Percentiles rank a stretch among this genome's conserved stretches.
Evolutionary conservation across 2,329 filamentous ascomycete species (phyloP).

Genomic region (Fusarium robinianum): DNA sequence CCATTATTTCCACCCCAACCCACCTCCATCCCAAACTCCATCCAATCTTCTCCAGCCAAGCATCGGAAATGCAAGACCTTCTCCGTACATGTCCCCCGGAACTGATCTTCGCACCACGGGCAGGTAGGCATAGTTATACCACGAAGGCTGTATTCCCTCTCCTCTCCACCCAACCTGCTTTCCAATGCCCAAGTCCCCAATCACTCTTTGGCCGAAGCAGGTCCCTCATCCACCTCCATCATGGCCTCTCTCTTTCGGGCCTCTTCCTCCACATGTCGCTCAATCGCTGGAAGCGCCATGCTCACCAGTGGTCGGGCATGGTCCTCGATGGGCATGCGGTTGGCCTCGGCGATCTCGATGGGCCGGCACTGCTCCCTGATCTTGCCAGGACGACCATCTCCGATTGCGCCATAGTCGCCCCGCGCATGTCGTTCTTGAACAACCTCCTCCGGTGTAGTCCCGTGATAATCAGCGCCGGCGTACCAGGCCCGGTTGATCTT

Average conservation of each 20-base stretch:
- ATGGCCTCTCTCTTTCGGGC: constrained; percentile 7
- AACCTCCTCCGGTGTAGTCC: constrained; percentile 40
- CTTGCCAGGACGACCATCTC: constrained; percentile 42
- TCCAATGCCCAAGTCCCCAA: constrained; percentile 23
- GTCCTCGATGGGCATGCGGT: constrained; percentile 43
- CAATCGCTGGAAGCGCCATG: constrained; percentile 45
- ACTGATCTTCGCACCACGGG: constrained; percentile 13
- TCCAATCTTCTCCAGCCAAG: constrained; percentile 31
- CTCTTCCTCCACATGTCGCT: constrained; percentile 28
- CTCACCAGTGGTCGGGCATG: constrained; percentile 49
- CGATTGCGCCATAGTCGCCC: constrained; percentile 44
- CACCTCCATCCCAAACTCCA: constrained; percentile 23
- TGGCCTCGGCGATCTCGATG: constrained; percentile 46
- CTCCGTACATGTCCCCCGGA: constrained; percentile 18
- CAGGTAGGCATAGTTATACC: constrained; percentile 16
- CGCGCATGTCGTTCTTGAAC: constrained; percentile 39
- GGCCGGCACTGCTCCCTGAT: constrained; percentile 32
- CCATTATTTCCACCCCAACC: constrained; percentile 15
- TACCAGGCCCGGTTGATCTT: constrained; percentile 47
- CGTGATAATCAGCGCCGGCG: constrained; percentile 43
- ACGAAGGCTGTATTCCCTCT: too few species aligned
- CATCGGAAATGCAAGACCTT: constrained; percentile 20
- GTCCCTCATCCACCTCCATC: constrained; percentile 2
- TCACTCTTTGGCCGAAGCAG: too few species aligned
- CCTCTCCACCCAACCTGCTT: constrained; percentile 15